Percentiles rank a stretch among this genome's conserved stretches.
Conservation (phyloP, 2,329 filamentous ascomycete genomes). For the Penicillium sp. region DNA sequence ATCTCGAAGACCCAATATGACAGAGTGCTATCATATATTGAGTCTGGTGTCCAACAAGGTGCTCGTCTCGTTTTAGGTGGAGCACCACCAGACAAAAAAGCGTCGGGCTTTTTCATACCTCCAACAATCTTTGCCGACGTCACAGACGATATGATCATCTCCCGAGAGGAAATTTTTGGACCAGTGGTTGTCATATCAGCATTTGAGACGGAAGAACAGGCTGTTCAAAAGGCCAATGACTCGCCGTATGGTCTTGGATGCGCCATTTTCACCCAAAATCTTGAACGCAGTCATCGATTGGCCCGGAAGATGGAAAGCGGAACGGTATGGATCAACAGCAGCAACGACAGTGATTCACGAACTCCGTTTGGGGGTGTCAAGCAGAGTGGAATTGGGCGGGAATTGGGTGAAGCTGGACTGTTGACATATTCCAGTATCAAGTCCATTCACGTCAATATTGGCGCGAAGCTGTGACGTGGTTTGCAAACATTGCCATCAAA, state of each 20-base stretch:
- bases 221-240: slow-evolving; percentile 19
- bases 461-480: neutral
- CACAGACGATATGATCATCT: neutral
- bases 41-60: slow-evolving; percentile 68
- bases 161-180: slow-evolving; percentile 17
- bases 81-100: neutral
- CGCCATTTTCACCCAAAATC: slow-evolving; percentile 18
- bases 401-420: slow-evolving; percentile 69
- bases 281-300: slow-evolving; percentile 13
- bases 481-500: too few relatives aligned
- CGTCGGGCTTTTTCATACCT: slow-evolving; percentile 14
- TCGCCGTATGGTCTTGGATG: slow-evolving; percentile 18
- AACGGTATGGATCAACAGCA: slow-evolving; percentile 25
- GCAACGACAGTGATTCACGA: neutral
- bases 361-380: slow-evolving; percentile 74
- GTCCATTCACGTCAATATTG: slow-evolving; percentile 49
- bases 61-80: slow-evolving; percentile 67
- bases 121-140: slow-evolving; percentile 13
- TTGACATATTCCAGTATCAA: slow-evolving; percentile 70
- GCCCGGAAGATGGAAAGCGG: slow-evolving; percentile 20
- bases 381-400: slow-evolving; percentile 74
- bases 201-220: slow-evolving; percentile 17
- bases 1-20: slow-evolving; percentile 37
- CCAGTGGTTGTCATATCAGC: slow-evolving; percentile 13
- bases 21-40: slow-evolving; percentile 67